A percentile compares a stretch with the other conserved stretches of the same genome.
Conservation (phyloP, 768 basidiomycete genomes). For the Cantharellus cinnabarinus region DNA sequence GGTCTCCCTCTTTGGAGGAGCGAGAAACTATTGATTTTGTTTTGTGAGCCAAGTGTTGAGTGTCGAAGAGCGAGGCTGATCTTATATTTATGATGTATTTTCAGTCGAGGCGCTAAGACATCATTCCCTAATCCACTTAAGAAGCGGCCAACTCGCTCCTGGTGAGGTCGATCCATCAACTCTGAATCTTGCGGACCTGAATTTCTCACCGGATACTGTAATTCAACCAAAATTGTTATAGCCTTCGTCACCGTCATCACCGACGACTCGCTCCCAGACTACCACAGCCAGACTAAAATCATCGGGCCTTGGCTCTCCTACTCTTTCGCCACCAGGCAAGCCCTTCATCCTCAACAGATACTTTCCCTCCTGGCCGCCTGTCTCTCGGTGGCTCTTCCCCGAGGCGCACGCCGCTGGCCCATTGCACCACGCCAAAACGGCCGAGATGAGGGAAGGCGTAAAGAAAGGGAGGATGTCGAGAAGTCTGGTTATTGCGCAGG, state of each 20-base stretch:
- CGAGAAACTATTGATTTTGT: constrained; percentile 49
- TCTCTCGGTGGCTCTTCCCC: too few species aligned
- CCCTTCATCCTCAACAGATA: too few species aligned
- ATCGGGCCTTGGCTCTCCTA: too few species aligned
- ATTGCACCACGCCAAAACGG: neutral
- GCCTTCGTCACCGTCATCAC: neutral
- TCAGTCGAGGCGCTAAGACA: constrained; percentile 46
- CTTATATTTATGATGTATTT: neutral
- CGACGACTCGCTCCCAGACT: too few species aligned
- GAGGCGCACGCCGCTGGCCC: too few species aligned
- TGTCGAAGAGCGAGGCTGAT: constrained; percentile 1
- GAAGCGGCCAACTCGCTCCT: constrained; percentile 24
- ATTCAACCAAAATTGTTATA: constrained; percentile 38
- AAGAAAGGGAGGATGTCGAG: neutral
- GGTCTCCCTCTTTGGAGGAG: constrained; percentile 22
- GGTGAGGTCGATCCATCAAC: constrained; percentile 24
- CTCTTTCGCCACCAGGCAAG: too few species aligned
- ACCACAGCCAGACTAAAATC: too few species aligned
- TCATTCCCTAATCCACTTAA: constrained; percentile 45
- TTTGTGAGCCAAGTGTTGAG: constrained; percentile 30
- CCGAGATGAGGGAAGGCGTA: neutral
- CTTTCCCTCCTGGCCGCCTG: too few species aligned
- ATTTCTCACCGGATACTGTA: constrained; percentile 36
- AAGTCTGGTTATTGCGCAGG: neutral
- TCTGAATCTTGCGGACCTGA: constrained; percentile 41